Conservation (phyloP, 1,139 yeast species). For the Hansenula anomala region DNA sequence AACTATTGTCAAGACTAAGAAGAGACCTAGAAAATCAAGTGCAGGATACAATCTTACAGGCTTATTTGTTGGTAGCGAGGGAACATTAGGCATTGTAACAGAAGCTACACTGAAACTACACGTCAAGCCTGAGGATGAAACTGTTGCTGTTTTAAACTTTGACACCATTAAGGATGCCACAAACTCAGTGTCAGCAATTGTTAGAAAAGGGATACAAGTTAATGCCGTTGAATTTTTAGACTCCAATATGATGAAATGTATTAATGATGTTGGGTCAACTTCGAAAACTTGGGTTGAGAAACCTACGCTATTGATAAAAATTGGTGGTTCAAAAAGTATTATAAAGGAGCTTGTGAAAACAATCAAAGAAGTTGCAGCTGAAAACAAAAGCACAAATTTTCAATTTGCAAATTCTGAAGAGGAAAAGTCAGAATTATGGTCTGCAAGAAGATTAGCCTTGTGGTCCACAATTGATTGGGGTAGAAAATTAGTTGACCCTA, state of each 20-base stretch:
- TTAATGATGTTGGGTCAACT: constrained; percentile 39
- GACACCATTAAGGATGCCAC: constrained; percentile 52
- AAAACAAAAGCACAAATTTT: constrained; percentile 36
- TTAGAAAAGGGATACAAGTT: constrained; percentile 49
- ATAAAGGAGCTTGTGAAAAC: constrained; percentile 41
- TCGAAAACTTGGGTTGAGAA: constrained; percentile 45
- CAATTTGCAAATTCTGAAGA: constrained; percentile 50
- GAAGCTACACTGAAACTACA: constrained; percentile 67
- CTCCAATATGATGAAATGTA: constrained; percentile 48
- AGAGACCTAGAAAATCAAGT: constrained; percentile 69
- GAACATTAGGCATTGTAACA: constrained; percentile 71
- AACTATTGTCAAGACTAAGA: constrained; percentile 57
- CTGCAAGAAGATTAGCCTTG: constrained; percentile 62
- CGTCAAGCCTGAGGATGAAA: constrained; percentile 57
- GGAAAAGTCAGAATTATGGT: constrained; percentile 60
- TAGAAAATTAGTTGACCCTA: constrained; percentile 33
- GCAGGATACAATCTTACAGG: constrained; percentile 75
- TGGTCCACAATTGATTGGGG: constrained; percentile 69
- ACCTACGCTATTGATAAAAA: constrained; percentile 61
- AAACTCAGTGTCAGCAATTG: constrained; percentile 48
- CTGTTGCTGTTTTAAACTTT: constrained; percentile 64
- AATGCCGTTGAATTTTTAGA: constrained; percentile 66
- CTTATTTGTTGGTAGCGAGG: constrained; percentile 69
- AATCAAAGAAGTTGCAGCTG: constrained; percentile 35
- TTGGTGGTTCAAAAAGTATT: constrained; percentile 50